Base-by-base conservation (phyloP, 805 yeast species). In the Sugiyamaella marilandica region DNA sequence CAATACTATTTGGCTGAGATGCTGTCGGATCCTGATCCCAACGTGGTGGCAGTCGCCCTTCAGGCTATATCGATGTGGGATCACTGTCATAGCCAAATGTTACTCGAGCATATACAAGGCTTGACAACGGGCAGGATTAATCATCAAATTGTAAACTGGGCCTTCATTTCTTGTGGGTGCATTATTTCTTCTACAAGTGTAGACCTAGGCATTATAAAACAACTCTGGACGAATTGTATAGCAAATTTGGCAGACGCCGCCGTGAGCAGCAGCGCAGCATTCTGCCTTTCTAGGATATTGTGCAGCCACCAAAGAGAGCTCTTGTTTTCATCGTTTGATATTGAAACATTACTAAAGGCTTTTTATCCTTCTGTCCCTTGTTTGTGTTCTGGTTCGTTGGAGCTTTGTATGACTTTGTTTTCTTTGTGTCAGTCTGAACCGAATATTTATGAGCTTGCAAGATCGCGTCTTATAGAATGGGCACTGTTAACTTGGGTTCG, bases 101-200 rank as follows among this genome's bases (percentile, higher is more conserved):
- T 24, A 24, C 3, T 24, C 7, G 29, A 24, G 29, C 29, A 24
- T 24, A 24, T 24, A 24, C 29, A 24, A 24, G 29, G 29, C 29
- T 24, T 24, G 29, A 24, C 29, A 24, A 7, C 29, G 7, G 29
- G 29, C 29, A 24, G 29, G 29, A 24, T 24, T 24, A 24, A 24
- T 24, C 29, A 24, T 24, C 29, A 24, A 24, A 24, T 24, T 24
- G 7, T 7, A 3, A 24, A 7, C 2, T 52, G 55, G 55, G 47
- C 52, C 10, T 31, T 52, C 26, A 26, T 52, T 9, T 44, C 52
- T 18, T 43, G 47, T 37, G 52, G 49, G 9, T 41, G 48, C 21
- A 21, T 52, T 33, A 2, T 48, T 16, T 7, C 29, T 9, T 37
- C 47, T n/a, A 9, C 39, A 14, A 4, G 31, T 10, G 24, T 13